Percentiles rank a stretch among this genome's conserved stretches.
Evolutionary conservation across 2,329 filamentous ascomycete species (phyloP).

Genomic region (Orbilia quercus): DNA sequence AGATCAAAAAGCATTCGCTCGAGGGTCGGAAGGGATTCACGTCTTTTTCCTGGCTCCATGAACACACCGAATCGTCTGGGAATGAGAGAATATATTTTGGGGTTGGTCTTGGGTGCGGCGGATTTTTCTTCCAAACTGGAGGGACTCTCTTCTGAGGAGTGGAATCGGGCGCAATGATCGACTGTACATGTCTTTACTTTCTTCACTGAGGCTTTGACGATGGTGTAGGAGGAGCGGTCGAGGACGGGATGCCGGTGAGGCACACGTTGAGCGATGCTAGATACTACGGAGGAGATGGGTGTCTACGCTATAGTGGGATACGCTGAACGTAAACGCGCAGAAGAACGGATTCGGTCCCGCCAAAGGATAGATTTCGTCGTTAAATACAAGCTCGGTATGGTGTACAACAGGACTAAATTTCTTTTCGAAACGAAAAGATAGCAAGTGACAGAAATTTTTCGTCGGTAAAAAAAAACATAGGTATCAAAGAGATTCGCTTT

Average conservation of each 20-base stretch:
- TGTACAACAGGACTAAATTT: slow-evolving; percentile 19
- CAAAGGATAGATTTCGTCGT: slow-evolving; percentile 28
- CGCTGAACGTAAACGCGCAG: neutral
- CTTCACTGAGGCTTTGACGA: neutral
- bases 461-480: slow-evolving; percentile 19
- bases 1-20: slow-evolving; percentile 56
- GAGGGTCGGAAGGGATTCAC: slow-evolving; percentile 35
- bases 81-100: slow-evolving; percentile 61
- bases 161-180: slow-evolving; percentile 67
- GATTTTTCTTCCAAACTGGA: slow-evolving; percentile 61
- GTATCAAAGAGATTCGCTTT: slow-evolving; percentile 20
- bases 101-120: slow-evolving; percentile 67
- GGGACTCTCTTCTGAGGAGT: slow-evolving; percentile 60
- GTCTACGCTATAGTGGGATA: neutral
- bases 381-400: slow-evolving; percentile 35
- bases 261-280: too few relatives aligned
- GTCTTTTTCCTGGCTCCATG: slow-evolving; percentile 28
- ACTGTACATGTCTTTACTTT: slow-evolving; percentile 62
- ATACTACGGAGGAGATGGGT: too few relatives aligned
- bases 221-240: neutral
- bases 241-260: too few relatives aligned
- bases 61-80: slow-evolving; percentile 56
- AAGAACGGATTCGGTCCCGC: slow-evolving; percentile 18
- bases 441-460: slow-evolving; percentile 10
- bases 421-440: slow-evolving; percentile 28